These are phyloP conservation scores for Hyphopichia khmerensis DNA, from an alignment of 1,139 yeast genomes.

Conservation along the genomic window DNA sequence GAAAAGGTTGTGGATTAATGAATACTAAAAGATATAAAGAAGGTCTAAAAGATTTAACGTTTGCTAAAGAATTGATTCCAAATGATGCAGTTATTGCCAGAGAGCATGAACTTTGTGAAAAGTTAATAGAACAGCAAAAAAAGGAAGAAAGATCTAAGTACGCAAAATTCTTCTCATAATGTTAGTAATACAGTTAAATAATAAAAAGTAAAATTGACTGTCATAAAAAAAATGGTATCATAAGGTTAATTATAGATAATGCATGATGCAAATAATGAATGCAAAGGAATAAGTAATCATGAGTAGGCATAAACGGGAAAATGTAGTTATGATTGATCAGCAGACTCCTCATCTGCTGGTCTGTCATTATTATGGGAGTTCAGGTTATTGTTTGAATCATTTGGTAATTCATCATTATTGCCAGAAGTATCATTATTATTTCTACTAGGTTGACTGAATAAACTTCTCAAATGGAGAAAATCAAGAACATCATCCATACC, in stretches of 20 bases:
- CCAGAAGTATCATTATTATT: not conserved
- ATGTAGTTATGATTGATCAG: too few species aligned
- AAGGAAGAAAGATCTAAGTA: constrained; percentile 52
- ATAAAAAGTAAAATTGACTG: not conserved
- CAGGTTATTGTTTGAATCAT: too few species aligned
- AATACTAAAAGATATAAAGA: constrained; percentile 46
- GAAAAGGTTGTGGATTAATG: constrained; percentile 54
- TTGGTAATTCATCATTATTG: too few species aligned
- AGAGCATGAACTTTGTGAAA: constrained; percentile 43
- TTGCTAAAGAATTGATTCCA: constrained; percentile 47
- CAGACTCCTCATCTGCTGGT: too few species aligned
- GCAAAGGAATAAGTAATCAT: too few species aligned
- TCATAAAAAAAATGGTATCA: not conserved
- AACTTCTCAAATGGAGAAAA: constrained; percentile 3
- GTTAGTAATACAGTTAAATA: not conserved
- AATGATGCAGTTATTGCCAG: constrained; percentile 48
- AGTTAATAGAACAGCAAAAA: constrained; percentile 38
- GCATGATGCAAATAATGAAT: not conserved
- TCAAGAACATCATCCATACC: constrained; percentile 1
- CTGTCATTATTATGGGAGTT: too few species aligned
- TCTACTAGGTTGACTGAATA: not conserved
- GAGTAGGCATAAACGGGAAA: too few species aligned
- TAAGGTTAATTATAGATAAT: not conserved
- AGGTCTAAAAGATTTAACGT: constrained; percentile 46
- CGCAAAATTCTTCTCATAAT: constrained; percentile 52